These are phyloP conservation scores for Venturia pyrina DNA, from an alignment of 2,329 filamentous ascomycete genomes.

Conservation along the genomic window DNA sequence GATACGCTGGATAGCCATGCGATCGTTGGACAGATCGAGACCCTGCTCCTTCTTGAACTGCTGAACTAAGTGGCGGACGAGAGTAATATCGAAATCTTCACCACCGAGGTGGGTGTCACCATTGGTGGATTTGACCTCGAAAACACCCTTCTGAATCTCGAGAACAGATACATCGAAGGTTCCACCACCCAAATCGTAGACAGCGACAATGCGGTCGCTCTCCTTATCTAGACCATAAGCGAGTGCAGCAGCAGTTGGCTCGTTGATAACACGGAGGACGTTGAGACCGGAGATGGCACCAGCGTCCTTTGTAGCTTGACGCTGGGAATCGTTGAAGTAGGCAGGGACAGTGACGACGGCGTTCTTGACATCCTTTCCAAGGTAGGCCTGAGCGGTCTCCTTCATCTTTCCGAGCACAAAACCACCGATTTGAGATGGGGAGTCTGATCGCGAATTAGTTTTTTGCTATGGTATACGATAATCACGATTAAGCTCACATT, in stretches of 20 bases:
- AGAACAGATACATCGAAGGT: constrained; percentile 98
- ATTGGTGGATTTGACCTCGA: constrained; percentile 98
- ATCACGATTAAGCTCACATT: constrained; percentile 37
- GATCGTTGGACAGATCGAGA: constrained; percentile 81
- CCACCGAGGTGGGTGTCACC: constrained; percentile 97
- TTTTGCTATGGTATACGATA: background rate
- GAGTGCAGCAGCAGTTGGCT: constrained; percentile 90
- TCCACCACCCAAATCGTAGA: constrained; percentile 97
- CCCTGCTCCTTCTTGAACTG: constrained; percentile 95
- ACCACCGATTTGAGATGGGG: constrained; percentile 94
- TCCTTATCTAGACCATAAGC: constrained; percentile 97
- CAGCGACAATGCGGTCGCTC: constrained; percentile 77
- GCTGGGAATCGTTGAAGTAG: constrained; percentile 98
- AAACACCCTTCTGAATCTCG: constrained; percentile 95
- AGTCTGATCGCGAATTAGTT: constrained; percentile 41
- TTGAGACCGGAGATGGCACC: constrained; percentile 94
- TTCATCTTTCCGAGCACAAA: constrained; percentile 98
- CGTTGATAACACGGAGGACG: constrained; percentile 95
- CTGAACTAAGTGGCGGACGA: constrained; percentile 86
- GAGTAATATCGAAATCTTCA: constrained; percentile 93
- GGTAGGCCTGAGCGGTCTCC: constrained; percentile 91
- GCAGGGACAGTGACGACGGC: constrained; percentile 94
- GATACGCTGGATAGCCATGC: constrained; percentile 98
- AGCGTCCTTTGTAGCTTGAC: constrained; percentile 96
- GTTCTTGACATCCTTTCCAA: constrained; percentile 85